These are phyloP conservation scores for Buddleja alternifolia DNA, from an alignment of 257 asterid species.

Conservation along the genomic window DNA sequence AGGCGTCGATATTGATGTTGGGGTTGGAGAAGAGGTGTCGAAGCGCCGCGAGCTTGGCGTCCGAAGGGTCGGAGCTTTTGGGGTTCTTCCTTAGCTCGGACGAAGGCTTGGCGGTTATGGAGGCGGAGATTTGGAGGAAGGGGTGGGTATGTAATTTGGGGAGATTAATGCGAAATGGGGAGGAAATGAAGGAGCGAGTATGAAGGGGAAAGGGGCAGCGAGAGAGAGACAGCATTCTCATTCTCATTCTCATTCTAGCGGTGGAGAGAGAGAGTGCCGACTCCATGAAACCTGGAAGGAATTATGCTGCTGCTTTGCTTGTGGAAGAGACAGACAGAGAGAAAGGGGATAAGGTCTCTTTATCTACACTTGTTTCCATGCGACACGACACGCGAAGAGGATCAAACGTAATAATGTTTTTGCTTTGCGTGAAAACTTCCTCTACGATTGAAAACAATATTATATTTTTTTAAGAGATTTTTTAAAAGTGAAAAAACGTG, in stretches of 20 bases:
- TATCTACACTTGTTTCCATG: too few relatives aligned
- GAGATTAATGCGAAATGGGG: slow-evolving; percentile 46
- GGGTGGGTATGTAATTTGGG: slow-evolving; percentile 37
- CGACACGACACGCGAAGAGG: slow-evolving; percentile 12
- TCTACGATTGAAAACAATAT: too few relatives aligned
- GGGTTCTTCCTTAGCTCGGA: slow-evolving; percentile 68
- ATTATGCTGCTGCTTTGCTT: too few relatives aligned
- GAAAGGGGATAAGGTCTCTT: too few relatives aligned
- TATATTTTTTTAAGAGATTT: too few relatives aligned
- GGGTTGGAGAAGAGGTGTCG: slow-evolving; percentile 77
- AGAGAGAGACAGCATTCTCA: too few relatives aligned
- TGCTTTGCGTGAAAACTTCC: slow-evolving; percentile 21
- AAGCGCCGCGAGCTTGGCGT: slow-evolving; percentile 68
- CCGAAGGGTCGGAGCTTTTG: slow-evolving; percentile 43
- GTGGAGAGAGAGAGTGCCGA: slow-evolving; percentile 30
- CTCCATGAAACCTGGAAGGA: too few relatives aligned
- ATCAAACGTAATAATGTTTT: background rate
- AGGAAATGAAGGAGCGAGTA: slow-evolving; percentile 39
- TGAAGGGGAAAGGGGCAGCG: slow-evolving; percentile 43
- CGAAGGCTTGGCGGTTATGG: slow-evolving; percentile 87
- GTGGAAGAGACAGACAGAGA: too few relatives aligned
- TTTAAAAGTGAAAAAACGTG: too few relatives aligned
- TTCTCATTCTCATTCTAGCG: slow-evolving; percentile 43
- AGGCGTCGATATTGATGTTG: slow-evolving; percentile 74
- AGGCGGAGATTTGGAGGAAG: slow-evolving; percentile 47